A percentile compares a stretch with the other conserved stretches of the same genome.
These are phyloP conservation scores for Starmerella apis DNA, from an alignment of 805 yeast species.

Conservation along the genomic window DNA sequence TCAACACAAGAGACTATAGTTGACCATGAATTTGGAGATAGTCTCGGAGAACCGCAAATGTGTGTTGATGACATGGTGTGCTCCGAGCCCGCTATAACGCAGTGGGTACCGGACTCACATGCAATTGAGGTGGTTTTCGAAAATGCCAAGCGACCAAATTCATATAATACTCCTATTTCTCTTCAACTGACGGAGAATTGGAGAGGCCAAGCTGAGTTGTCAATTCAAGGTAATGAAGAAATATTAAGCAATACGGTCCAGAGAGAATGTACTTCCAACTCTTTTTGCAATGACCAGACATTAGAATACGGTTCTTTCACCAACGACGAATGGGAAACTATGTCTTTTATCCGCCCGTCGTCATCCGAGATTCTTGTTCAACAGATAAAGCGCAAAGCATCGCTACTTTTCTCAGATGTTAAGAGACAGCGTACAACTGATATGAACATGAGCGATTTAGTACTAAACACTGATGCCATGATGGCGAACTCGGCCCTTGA, in stretches of 20 bases:
- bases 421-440: background rate
- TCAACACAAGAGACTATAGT: background rate
- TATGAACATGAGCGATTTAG: background rate
- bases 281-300: no score
- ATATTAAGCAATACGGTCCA: background rate
- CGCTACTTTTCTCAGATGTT: background rate
- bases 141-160: background rate
- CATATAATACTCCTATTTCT: background rate
- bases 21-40: background rate
- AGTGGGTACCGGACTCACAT: background rate
- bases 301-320: no score
- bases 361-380: background rate
- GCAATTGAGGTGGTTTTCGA: background rate
- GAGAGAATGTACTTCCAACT: background rate
- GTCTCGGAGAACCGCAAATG: background rate
- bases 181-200: background rate
- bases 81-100: background rate
- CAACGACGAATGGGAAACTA: background rate
- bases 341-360: background rate
- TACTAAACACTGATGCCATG: background rate
- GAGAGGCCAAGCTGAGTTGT: constrained; percentile 2
- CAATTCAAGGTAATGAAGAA: background rate
- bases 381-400: background rate
- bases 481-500: background rate
- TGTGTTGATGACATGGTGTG: background rate